A percentile compares a stretch with the other conserved stretches of the same genome.
Evolutionary conservation across 306 rosid species (phyloP).

Genomic region (Glycine soja): DNA sequence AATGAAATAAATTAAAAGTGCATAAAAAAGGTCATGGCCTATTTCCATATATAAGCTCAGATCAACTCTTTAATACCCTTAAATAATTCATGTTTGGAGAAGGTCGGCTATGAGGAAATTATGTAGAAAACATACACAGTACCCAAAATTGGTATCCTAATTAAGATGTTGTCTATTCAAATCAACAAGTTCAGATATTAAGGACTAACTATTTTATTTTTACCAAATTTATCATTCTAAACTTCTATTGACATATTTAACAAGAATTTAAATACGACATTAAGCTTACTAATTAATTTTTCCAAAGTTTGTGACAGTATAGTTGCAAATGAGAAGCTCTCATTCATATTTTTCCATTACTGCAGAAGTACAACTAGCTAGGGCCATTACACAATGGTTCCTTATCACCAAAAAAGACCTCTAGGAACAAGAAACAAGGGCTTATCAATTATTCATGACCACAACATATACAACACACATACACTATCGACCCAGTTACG

Average conservation of each 20-base stretch:
- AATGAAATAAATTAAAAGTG: too few species aligned
- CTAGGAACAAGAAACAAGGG: neutral
- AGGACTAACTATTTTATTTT: too few species aligned
- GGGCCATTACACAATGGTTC: neutral
- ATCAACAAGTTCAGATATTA: too few species aligned
- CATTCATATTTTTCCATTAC: neutral
- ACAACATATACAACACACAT: neutral
- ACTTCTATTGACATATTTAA: neutral
- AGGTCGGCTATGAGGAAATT: too few species aligned
- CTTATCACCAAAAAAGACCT: neutral
- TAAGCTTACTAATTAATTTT: neutral
- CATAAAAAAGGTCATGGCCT: too few species aligned
- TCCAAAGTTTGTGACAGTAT: neutral
- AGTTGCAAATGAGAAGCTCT: neutral
- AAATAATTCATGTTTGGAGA: too few species aligned
- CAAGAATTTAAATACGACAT: neutral
- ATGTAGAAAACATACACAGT: too few species aligned
- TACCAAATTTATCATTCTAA: neutral
- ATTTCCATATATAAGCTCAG: too few species aligned
- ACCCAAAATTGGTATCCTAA: too few species aligned
- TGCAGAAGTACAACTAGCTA: neutral
- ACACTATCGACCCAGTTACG: neutral
- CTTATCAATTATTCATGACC: slow-evolving; percentile 1
- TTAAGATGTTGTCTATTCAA: too few species aligned
- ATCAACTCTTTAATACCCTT: too few species aligned